Evolutionary conservation across 2,329 filamentous ascomycete species (phyloP).

Genomic region (Colletotrichum sp.): DNA sequence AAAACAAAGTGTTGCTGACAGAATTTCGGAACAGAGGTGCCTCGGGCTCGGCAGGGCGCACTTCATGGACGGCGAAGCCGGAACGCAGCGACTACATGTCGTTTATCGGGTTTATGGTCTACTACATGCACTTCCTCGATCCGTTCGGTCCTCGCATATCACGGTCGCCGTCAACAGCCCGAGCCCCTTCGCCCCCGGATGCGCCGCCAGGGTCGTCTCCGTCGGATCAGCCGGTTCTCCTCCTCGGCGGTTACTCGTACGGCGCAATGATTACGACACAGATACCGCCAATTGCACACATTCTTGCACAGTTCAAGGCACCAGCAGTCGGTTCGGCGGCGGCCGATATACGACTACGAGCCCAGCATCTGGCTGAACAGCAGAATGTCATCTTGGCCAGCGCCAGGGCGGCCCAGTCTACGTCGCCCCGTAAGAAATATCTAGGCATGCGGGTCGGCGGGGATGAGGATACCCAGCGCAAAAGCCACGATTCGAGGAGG

Average conservation of each 20-base stretch:
- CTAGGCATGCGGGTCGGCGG: constrained; percentile 56
- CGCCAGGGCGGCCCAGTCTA: constrained; percentile 34
- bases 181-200: constrained; percentile 1
- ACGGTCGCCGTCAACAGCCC: neutral
- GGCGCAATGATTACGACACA: constrained; percentile 82
- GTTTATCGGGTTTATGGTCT: constrained; percentile 78
- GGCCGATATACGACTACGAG: constrained; percentile 73
- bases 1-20: neutral
- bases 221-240: constrained; percentile 38
- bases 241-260: constrained; percentile 89
- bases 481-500: constrained; percentile 42
- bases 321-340: constrained; percentile 61
- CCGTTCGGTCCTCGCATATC: constrained; percentile 31
- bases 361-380: constrained; percentile 69
- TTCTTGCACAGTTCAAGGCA: constrained; percentile 64
- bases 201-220: neutral
- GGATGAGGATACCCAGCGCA: constrained; percentile 46
- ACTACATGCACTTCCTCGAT: constrained; percentile 71
- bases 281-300: constrained; percentile 66
- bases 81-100: constrained; percentile 85
- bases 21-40: constrained; percentile 67
- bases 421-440: constrained; percentile 25
- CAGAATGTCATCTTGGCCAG: constrained; percentile 56
- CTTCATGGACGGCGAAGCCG: constrained; percentile 85
- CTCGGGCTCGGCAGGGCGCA: constrained; percentile 73